Evolutionary conservation across 805 yeast species (phyloP), one percentile per base, ranked within the genome.

Genomic region (Saturnispora serradocipensis): DNA sequence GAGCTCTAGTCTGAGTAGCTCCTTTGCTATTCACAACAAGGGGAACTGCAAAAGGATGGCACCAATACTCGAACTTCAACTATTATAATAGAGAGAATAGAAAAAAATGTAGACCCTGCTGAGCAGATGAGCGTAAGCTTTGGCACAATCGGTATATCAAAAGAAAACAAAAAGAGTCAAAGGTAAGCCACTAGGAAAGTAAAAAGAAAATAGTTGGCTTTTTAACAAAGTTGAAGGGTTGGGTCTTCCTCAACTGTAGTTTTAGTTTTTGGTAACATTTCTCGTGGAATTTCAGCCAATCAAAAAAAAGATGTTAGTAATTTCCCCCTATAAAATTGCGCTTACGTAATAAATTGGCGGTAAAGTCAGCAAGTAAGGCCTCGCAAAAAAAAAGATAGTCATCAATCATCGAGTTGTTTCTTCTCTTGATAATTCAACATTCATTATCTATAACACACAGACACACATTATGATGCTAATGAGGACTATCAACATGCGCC

Each of bases 91-190:
- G 15, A 13, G 34, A 13, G 3, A 30, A 22, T 22, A 13, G 15
- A 30, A 10, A 34, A 30, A 30, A 34, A 35, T 36, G 5, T 15
- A 40, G 18, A 34, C 11, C n/a, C 32, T 20, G 42, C 28, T 45
- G 48, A 45, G 48, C 48, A 45, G 5, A 45, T 45, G 48, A 45
- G 48, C 48, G 4, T 22, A 22, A 4, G 22, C 5, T 4, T 22
- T 22, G 3, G 4, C 22, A 22, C 22, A 4, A 5, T 22, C 4
- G 22, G 22, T 22, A 22, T 22, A 4, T 22, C 22, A 22, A 4
- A 22, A 22, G 22, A 22, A 22, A 25, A 7, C 28, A 25, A 9
- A 25, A 28, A 11, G 27, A 13, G n/a, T 40, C 6, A 16, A 38
- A 38, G 40, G n/a, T 38, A 15, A 10, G 18, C 20, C 5, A 38